phyloP scores from a whole-genome alignment of 2,329 filamentous ascomycete species.

The Stagonosporopsis tanaceti region DNA sequence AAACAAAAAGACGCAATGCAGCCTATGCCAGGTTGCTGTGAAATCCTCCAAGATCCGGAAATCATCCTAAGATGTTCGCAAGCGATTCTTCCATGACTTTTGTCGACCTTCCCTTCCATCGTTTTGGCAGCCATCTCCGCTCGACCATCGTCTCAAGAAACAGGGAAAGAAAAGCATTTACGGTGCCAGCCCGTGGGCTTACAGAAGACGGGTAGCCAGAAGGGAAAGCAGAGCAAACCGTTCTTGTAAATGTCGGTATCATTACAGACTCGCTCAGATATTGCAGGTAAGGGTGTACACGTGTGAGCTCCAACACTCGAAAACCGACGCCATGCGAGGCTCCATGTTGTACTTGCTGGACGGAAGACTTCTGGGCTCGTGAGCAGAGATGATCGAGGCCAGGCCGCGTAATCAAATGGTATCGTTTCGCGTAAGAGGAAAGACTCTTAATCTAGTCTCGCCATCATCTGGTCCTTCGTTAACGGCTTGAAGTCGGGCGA shows the following conservation, averaged over 20 bases:
- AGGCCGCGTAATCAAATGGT: constrained; percentile 49
- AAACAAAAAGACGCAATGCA: constrained; percentile 40
- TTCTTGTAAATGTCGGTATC: constrained; percentile 49
- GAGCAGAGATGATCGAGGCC: constrained; percentile 45
- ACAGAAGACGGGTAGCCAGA: constrained; percentile 38
- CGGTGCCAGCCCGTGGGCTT: constrained; percentile 40
- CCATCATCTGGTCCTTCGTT: constrained; percentile 95
- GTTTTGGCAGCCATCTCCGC: constrained; percentile 39
- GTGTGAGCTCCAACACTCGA: constrained; percentile 43
- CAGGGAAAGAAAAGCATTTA: constrained; percentile 46
- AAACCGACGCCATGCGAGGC: constrained; percentile 47
- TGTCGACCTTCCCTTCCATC: constrained; percentile 38
- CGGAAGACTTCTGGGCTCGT: constrained; percentile 42
- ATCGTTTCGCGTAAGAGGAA: constrained; percentile 50
- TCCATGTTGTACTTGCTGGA: constrained; percentile 45
- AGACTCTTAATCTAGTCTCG: constrained; percentile 80
- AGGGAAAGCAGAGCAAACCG: constrained; percentile 47
- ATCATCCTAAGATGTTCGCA: constrained; percentile 41
- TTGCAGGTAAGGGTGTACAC: constrained; percentile 47
- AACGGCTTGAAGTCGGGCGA: constrained; percentile 81
- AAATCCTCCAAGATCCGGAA: constrained; percentile 32
- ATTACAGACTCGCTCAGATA: constrained; percentile 51
- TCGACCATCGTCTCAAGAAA: constrained; percentile 37
- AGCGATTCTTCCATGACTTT: constrained; percentile 41
- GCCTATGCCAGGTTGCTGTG: constrained; percentile 35